phyloP scores from a whole-genome alignment of 73 alveolate species.

The Halteria grandinella region DNA sequence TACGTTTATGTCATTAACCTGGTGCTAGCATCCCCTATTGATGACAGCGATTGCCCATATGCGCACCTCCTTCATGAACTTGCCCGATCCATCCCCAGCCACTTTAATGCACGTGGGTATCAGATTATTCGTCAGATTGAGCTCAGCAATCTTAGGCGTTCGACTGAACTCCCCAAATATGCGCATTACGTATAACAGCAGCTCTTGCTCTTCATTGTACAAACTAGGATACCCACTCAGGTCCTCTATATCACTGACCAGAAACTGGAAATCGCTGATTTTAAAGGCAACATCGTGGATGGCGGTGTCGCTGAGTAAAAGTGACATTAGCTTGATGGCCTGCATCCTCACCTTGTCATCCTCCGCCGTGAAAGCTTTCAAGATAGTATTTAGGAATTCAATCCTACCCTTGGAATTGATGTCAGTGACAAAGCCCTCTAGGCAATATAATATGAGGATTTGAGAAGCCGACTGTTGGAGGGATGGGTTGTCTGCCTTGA shows the following conservation, averaged over 20 bases:
- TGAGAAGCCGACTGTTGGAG: slow-evolving; percentile 28
- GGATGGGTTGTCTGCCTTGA: neutral
- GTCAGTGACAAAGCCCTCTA: slow-evolving; percentile 40
- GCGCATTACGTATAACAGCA: slow-evolving; percentile 26
- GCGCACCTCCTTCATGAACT: slow-evolving; percentile 37
- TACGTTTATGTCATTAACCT: neutral
- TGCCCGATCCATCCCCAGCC: neutral
- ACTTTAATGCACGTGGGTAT: slow-evolving; percentile 39
- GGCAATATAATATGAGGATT: slow-evolving; percentile 16
- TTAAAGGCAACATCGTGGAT: slow-evolving; percentile 25
- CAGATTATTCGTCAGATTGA: slow-evolving; percentile 32
- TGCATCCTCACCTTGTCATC: slow-evolving; percentile 40
- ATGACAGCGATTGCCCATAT: slow-evolving; percentile 49
- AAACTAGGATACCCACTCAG: slow-evolving; percentile 3
- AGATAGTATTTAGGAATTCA: slow-evolving; percentile 8
- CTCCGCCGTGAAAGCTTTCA: slow-evolving; percentile 37
- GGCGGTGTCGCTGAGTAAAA: neutral
- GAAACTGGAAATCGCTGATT: slow-evolving; percentile 45
- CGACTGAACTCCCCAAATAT: slow-evolving; percentile 47
- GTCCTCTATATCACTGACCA: slow-evolving; percentile 16
- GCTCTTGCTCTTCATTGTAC: slow-evolving; percentile 51
- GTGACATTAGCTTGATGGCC: slow-evolving; percentile 27
- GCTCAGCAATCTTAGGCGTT: slow-evolving; percentile 41
- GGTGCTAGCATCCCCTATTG: slow-evolving; percentile 40
- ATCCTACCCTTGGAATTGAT: slow-evolving; percentile 14